Percentiles rank a stretch among this genome's conserved stretches.
Evolutionary conservation across 441 rosid species (phyloP).

Genomic region (Pelargonium fulgidum): DNA sequence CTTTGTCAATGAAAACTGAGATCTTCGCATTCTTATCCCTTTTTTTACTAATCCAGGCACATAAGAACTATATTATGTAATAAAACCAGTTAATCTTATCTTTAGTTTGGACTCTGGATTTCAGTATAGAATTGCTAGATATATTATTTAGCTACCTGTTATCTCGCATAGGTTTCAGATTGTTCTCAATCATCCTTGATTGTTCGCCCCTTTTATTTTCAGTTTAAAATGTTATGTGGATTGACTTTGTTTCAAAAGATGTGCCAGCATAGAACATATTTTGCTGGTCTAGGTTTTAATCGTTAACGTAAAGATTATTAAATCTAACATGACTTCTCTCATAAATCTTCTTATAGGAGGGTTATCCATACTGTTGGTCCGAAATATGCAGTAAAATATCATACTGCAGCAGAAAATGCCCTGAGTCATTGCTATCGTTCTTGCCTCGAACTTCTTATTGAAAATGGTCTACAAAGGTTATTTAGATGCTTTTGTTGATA

Average conservation of each 20-base stretch:
- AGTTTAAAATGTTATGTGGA: not conserved
- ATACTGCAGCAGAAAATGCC: constrained; percentile 99
- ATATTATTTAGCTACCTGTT: not conserved
- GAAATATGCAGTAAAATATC: constrained; percentile 95
- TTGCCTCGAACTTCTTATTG: constrained; percentile 92
- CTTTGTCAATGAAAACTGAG: not conserved
- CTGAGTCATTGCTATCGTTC: constrained; percentile 95
- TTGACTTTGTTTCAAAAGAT: not conserved
- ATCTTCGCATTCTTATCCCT: not conserved
- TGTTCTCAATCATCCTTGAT: not conserved
- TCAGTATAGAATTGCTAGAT: not conserved
- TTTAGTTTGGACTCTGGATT: not conserved
- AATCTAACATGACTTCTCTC: constrained; percentile 12
- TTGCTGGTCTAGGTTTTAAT: constrained; percentile 8
- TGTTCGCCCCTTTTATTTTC: too few relatives aligned
- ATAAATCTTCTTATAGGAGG: constrained; percentile 47
- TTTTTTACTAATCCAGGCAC: not conserved
- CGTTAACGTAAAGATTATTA: constrained; percentile 5
- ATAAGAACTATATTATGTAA: not conserved
- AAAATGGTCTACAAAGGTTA: constrained; percentile 80
- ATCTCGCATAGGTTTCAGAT: not conserved
- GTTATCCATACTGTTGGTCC: constrained; percentile 98
- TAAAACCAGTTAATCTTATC: not conserved
- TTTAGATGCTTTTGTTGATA: constrained; percentile 19
- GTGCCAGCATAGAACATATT: not conserved